Base-by-base conservation (phyloP, 2,329 filamentous ascomycete genomes). In the Fusarium pseudonygamai region DNA sequence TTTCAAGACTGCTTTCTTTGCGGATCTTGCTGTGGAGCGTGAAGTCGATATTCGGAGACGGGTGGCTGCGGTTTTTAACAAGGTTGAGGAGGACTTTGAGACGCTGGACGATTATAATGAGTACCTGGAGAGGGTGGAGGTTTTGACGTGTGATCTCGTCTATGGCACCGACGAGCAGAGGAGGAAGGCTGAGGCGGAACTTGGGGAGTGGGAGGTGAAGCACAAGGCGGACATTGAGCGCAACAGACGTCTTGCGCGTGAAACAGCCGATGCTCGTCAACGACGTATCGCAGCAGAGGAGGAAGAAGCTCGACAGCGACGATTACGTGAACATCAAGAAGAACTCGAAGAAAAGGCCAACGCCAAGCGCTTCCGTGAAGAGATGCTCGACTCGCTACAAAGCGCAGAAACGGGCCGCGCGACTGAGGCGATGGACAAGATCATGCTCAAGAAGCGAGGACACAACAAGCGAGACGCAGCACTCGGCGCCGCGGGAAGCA, bases 51-150 rank as follows among this genome's bases (percentile, higher is more conserved):
- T 98, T 67, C 88, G 96, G 60, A 90, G 91, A 67, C 88, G 93
- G 62, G 94, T 98, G 5, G 91, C 91, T 7, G 85, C 84, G 65
- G 93, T 96, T 15, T 96, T 98, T 82, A 98, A 98, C 84, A 92
- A 94, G 78, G 87, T 90, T 24, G 92, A 97, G 83, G 93, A 96
- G 71, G 96, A 99, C 81, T 99, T 99, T 78, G 93, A 97, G 82
- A 91, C 89, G 5, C 87, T 97, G 67, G 85, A 89, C 47, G 93
- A 91, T 79, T 99, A 92, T 86, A 98, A 99, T 83, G 92, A 98
- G 82, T 98, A 98, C 84, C 90, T 99, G 18, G 94, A 98, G 83
- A 91, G 93, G 79, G 94, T 97, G 43, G 96, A 99, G 85, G 91
- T 93, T 74, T 89, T 98, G 70, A 95, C 95, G 4, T 95, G 95